Percentiles rank a stretch among this genome's conserved stretches.
Evolutionary conservation across 345 rosid genomes (phyloP).

Genomic region (Eutrema japonicum): DNA sequence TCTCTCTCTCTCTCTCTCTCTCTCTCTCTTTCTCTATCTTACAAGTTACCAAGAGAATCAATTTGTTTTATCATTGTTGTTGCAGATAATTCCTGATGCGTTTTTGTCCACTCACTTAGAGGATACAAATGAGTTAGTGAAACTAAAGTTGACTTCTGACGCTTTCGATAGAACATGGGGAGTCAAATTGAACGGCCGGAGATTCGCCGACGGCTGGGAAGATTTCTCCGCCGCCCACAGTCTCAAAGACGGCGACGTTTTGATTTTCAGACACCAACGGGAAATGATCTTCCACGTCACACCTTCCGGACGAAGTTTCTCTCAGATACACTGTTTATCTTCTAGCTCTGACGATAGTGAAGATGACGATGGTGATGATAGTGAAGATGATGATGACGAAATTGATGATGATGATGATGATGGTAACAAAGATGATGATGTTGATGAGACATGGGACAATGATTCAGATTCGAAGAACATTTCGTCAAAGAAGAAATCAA

Average conservation of each 20-base stretch:
- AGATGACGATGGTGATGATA: neutral
- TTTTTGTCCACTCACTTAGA: neutral
- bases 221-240: constrained; percentile 18
- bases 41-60: neutral
- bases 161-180: constrained; percentile 27
- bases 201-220: constrained; percentile 18
- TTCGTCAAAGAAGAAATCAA: neutral
- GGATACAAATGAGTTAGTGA: neutral
- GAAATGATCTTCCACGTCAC: constrained; percentile 11
- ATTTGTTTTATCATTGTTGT: neutral
- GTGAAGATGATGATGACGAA: neutral
- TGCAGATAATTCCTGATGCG: constrained; percentile 20
- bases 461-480: neutral
- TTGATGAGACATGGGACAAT: neutral
- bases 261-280: neutral
- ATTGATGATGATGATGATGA: neutral
- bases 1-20: neutral
- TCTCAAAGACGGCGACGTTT: constrained; percentile 22
- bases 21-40: neutral
- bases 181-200: constrained; percentile 10
- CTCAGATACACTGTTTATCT: neutral
- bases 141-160: constrained; percentile 20
- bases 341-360: constrained; percentile 8
- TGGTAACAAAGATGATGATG: neutral
- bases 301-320: constrained; percentile 6